These are phyloP conservation scores for Lentinula lateritia DNA, from an alignment of 768 basidiomycete genomes.

Conservation along the genomic window DNA sequence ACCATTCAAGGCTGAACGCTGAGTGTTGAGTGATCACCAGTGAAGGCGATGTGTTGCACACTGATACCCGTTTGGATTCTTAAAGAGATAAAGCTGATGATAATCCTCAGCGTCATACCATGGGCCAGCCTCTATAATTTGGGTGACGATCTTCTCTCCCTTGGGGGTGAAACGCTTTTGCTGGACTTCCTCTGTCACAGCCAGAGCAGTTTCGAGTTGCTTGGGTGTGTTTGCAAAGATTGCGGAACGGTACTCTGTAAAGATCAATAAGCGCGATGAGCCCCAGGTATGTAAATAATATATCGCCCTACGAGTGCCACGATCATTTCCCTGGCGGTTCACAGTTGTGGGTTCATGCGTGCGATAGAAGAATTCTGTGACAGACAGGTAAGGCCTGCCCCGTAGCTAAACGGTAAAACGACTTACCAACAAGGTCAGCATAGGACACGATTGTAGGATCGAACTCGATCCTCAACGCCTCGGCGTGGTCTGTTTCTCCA, in stretches of 20 bases:
- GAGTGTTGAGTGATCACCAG: slow-evolving; percentile 44
- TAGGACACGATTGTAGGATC: slow-evolving; percentile 76
- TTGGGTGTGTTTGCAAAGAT: slow-evolving; percentile 79
- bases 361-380: slow-evolving; percentile 85
- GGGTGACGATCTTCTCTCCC: slow-evolving; percentile 71
- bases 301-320: slow-evolving; percentile 62
- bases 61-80: slow-evolving; percentile 86
- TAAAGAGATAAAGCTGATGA: slow-evolving; percentile 77
- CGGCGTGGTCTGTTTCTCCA: slow-evolving; percentile 84
- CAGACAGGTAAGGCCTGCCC: not conserved
- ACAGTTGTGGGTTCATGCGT: slow-evolving; percentile 89
- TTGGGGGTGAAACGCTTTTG: slow-evolving; percentile 75
- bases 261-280: not conserved
- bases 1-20: no score
- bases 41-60: slow-evolving; percentile 85
- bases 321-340: slow-evolving; percentile 74
- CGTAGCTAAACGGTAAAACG: not conserved
- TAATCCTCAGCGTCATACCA: slow-evolving; percentile 88
- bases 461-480: slow-evolving; percentile 82
- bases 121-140: slow-evolving; percentile 58
- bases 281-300: not conserved
- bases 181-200: slow-evolving; percentile 80
- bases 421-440: slow-evolving; percentile 80
- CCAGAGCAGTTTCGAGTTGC: slow-evolving; percentile 66
- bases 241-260: slow-evolving; percentile 83